Conservation (phyloP, 2,329 filamentous ascomycete genomes). For the Talaromyces sp. region DNA sequence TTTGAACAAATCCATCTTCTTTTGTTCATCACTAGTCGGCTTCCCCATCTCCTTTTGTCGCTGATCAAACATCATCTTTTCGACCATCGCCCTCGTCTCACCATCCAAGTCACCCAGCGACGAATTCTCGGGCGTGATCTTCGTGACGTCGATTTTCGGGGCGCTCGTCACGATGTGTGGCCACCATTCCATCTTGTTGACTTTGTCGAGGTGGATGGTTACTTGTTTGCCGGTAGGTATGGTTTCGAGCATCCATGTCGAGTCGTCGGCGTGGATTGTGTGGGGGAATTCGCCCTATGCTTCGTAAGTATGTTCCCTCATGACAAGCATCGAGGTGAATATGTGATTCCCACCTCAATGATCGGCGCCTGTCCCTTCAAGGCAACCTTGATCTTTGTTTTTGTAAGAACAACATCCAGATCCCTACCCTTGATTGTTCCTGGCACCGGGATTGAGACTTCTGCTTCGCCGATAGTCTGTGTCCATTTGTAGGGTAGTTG, state of each 20-base stretch:
- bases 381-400: conserved; percentile 69
- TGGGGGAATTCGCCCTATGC: conserved; percentile 78
- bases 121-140: conserved; percentile 89
- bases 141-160: conserved; percentile 89
- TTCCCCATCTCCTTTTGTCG: conserved; percentile 89
- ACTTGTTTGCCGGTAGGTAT: conserved; percentile 67
- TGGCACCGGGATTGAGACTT: conserved; percentile 73
- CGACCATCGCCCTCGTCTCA: conserved; percentile 92
- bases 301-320: background rate
- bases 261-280: conserved; percentile 75
- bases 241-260: conserved; percentile 84
- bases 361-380: conserved; percentile 86
- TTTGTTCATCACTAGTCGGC: conserved; percentile 89
- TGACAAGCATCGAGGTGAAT: background rate
- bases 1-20: conserved; percentile 87
- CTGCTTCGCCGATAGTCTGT: conserved; percentile 85
- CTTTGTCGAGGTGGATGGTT: conserved; percentile 86
- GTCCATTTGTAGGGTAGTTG: conserved; percentile 95
- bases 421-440: conserved; percentile 81
- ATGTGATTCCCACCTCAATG: conserved; percentile 59
- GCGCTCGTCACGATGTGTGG: conserved; percentile 80
- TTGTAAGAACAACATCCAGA: conserved; percentile 76
- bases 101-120: conserved; percentile 91
- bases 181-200: conserved; percentile 99
- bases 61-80: conserved; percentile 99